phyloP scores from a whole-genome alignment of 2,329 filamentous ascomycete genomes.

The Sporothrix euskadiensis region DNA sequence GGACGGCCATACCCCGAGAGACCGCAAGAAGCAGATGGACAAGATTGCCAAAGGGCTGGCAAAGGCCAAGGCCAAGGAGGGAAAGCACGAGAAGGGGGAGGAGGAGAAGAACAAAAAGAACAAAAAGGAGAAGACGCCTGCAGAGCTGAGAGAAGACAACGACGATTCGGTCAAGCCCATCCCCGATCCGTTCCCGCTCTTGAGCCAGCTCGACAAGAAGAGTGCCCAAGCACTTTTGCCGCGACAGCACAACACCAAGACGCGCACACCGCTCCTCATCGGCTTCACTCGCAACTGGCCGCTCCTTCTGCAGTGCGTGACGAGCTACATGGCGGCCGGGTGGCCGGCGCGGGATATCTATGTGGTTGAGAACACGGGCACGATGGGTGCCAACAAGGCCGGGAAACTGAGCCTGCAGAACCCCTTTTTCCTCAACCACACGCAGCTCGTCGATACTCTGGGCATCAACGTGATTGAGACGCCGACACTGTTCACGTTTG shows the following conservation, averaged over 20 bases:
- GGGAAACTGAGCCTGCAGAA: slow-evolving; percentile 54
- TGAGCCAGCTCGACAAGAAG: slow-evolving; percentile 42
- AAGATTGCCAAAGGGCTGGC: neutral
- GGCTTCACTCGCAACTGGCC: slow-evolving; percentile 60
- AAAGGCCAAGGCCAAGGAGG: neutral
- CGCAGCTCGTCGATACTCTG: slow-evolving; percentile 45
- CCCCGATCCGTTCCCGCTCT: slow-evolving; percentile 47
- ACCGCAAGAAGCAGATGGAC: slow-evolving; percentile 1
- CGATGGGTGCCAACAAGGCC: slow-evolving; percentile 54
- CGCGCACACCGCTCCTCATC: slow-evolving; percentile 53
- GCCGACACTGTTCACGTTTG: slow-evolving; percentile 53
- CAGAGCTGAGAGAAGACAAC: neutral
- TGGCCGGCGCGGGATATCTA: slow-evolving; percentile 60
- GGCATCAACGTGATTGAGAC: slow-evolving; percentile 50
- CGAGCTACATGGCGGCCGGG: slow-evolving; percentile 59
- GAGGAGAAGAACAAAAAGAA: neutral
- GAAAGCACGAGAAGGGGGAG: neutral
- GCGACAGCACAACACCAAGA: slow-evolving; percentile 42
- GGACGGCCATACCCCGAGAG: neutral
- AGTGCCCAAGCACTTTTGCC: slow-evolving; percentile 47
- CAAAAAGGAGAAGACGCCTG: too few species aligned
- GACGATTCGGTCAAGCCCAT: slow-evolving; percentile 36
- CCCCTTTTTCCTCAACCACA: slow-evolving; percentile 58
- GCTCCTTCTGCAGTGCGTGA: slow-evolving; percentile 56
- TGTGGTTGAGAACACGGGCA: slow-evolving; percentile 61